Base-by-base conservation (phyloP, 139 green algal species). In the Micractinium conductrix region DNA sequence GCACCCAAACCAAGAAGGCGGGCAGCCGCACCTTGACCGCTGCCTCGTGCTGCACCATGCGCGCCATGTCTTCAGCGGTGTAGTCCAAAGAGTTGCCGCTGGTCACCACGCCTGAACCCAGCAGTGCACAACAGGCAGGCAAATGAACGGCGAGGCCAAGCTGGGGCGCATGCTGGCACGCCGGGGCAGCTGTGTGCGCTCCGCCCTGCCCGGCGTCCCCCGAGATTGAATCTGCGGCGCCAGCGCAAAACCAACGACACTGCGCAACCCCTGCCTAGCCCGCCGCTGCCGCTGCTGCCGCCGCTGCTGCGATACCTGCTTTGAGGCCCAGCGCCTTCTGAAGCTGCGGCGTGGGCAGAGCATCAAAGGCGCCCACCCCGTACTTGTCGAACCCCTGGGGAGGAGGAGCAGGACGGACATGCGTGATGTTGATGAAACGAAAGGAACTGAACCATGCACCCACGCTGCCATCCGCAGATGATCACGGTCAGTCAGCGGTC, bases 11-110 rank as follows among this genome's bases (percentile, higher is more conserved):
- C n/a, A 42, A 24, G 67, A 12, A 28, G 67, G 67, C 67, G 28
- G 30, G 12, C 1, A 26, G 4, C 12, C 72, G 43, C 44, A 86
- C 81, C 90, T 99, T 98, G 9, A 99, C 86, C 2, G 89, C 78
- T 9, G 92, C 93, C 22, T 85, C 88, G 71, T 95, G 91, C 53
- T 90, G 78, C 35, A 89, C 79, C 93, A 99, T 97, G 78, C 92
- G 90, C 22, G 94, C 89, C 89, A 97, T 91, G 90, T 96, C 95
- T 80, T 92, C 91, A 14, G 95, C 89, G 19, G 88, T 95, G 84
- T 93, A 95, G 86, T 98, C 96, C 24, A 99, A 85, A 2, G 91
- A 96, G 90, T 99, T 99, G 79, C 96, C 95, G 19, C 91, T 92
- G 26, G 89, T 92, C 35, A 97, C 91, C 28, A 95, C 78, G 19